These are phyloP conservation scores for Platanthera guangdongensis DNA, from an alignment of 106 monocot species.

Conservation along the genomic window DNA sequence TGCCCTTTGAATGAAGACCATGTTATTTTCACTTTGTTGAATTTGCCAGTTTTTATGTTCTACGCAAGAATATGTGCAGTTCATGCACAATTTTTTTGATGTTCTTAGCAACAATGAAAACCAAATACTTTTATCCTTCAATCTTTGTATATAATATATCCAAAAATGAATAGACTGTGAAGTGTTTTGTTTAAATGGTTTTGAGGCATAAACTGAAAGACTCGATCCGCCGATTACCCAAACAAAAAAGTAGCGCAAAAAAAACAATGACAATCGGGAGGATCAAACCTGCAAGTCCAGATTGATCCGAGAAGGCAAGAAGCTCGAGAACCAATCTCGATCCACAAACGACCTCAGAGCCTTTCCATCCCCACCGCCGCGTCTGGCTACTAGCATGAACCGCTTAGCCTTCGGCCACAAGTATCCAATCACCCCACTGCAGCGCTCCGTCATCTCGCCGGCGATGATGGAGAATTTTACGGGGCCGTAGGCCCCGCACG, in stretches of 20 bases:
- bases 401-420: slow-evolving; percentile 9
- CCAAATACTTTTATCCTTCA: too few species aligned
- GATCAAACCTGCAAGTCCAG: slow-evolving; percentile 59
- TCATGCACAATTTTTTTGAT: too few species aligned
- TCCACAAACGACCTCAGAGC: slow-evolving; percentile 13
- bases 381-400: slow-evolving; percentile 13
- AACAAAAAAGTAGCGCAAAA: background rate
- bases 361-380: background rate
- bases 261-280: background rate
- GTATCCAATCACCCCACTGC: background rate
- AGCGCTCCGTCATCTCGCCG: slow-evolving; percentile 6
- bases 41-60: too few species aligned
- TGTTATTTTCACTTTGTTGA: too few species aligned
- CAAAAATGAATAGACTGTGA: too few species aligned
- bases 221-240: background rate
- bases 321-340: slow-evolving; percentile 34
- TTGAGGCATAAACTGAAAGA: too few species aligned
- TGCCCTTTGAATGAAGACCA: too few species aligned
- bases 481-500: slow-evolving; percentile 23
- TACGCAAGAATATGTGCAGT: too few species aligned
- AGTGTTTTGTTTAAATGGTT: too few species aligned
- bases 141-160: too few species aligned
- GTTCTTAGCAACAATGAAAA: too few species aligned
- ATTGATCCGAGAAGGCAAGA: slow-evolving; percentile 54
- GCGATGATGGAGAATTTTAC: slow-evolving; percentile 4